These are phyloP conservation scores for Alternaria sp. DNA, from an alignment of 2,329 filamentous ascomycete species.

Conservation along the genomic window DNA sequence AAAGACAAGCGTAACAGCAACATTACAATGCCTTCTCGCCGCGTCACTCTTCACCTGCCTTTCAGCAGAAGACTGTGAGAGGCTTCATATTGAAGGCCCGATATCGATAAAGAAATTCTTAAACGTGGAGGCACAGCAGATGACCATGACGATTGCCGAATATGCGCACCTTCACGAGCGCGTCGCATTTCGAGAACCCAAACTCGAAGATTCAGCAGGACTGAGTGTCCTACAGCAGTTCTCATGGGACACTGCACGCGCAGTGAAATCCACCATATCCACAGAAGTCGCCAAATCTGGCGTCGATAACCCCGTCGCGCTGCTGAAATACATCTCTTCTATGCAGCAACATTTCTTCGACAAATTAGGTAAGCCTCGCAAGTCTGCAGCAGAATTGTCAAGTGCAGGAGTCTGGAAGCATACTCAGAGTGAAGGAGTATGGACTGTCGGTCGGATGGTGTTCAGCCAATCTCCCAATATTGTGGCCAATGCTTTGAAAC, in stretches of 20 bases:
- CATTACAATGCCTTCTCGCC: constrained; percentile 49
- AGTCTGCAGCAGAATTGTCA: constrained; percentile 53
- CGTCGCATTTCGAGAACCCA: neutral
- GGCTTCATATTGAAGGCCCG: constrained; percentile 41
- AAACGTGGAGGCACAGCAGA: constrained; percentile 31
- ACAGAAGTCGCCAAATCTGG: constrained; percentile 25
- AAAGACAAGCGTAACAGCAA: constrained; percentile 50
- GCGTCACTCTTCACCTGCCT: constrained; percentile 44
- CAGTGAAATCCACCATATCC: constrained; percentile 20
- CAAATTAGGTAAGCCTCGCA: constrained; percentile 49
- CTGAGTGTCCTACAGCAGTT: constrained; percentile 8
- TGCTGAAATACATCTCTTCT: constrained; percentile 52
- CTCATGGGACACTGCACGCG: constrained; percentile 27
- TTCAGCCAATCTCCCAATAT: constrained; percentile 55
- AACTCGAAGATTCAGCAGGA: neutral
- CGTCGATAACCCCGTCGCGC: constrained; percentile 42
- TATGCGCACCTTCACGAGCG: constrained; percentile 19
- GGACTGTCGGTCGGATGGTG: constrained; percentile 49
- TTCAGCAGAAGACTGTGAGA: constrained; percentile 36
- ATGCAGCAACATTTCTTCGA: constrained; percentile 47
- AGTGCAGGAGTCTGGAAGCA: constrained; percentile 52
- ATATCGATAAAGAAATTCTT: constrained; percentile 51
- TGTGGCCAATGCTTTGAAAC: constrained; percentile 45
- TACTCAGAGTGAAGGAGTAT: constrained; percentile 2
- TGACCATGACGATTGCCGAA: constrained; percentile 31